Evolutionary conservation across 2,329 filamentous ascomycete species (phyloP).

Genomic region (Talaromyces sp.): DNA sequence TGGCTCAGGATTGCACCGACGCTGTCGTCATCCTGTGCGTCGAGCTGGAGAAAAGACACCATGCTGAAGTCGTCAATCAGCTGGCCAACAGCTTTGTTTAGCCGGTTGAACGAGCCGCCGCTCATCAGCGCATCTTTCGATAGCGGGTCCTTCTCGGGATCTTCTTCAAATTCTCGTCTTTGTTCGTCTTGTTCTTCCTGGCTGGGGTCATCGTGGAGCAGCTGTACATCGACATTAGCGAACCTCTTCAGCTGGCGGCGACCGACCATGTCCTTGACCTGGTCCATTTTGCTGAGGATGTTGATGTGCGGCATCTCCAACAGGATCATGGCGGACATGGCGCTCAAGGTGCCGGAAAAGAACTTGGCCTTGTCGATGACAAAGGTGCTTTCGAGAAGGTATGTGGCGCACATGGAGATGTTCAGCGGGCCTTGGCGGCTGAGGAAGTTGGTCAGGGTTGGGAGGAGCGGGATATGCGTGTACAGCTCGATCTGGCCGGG

Average conservation of each 20-base stretch:
- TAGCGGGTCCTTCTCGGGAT: constrained; percentile 55
- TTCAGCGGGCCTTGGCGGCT: constrained; percentile 75
- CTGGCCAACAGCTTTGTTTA: constrained; percentile 84
- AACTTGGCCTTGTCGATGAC: constrained; percentile 95
- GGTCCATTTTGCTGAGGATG: constrained; percentile 95
- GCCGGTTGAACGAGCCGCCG: constrained; percentile 71
- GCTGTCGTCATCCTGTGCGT: constrained; percentile 88
- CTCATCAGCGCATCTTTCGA: constrained; percentile 69
- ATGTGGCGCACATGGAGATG: constrained; percentile 87
- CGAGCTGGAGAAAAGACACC: constrained; percentile 89
- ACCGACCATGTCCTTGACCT: constrained; percentile 82
- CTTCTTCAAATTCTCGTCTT: constrained; percentile 33
- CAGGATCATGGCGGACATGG: constrained; percentile 99
- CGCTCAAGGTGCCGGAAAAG: constrained; percentile 89
- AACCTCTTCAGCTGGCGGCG: constrained; percentile 88
- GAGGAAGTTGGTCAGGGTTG: constrained; percentile 75
- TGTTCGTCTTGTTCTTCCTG: constrained; percentile 33
- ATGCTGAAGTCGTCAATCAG: constrained; percentile 97
- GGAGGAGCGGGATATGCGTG: constrained; percentile 91
- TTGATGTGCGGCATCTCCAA: constrained; percentile 96
- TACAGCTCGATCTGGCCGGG: constrained; percentile 98
- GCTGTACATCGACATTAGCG: constrained; percentile 74
- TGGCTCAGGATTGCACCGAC: constrained; percentile 79
- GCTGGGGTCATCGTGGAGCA: constrained; percentile 63
- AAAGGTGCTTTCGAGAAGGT: constrained; percentile 92